Evolutionary conservation across 768 basidiomycete genomes (phyloP), one percentile per base, ranked within the genome.

Genomic region (Agrocybe chaxingu): DNA sequence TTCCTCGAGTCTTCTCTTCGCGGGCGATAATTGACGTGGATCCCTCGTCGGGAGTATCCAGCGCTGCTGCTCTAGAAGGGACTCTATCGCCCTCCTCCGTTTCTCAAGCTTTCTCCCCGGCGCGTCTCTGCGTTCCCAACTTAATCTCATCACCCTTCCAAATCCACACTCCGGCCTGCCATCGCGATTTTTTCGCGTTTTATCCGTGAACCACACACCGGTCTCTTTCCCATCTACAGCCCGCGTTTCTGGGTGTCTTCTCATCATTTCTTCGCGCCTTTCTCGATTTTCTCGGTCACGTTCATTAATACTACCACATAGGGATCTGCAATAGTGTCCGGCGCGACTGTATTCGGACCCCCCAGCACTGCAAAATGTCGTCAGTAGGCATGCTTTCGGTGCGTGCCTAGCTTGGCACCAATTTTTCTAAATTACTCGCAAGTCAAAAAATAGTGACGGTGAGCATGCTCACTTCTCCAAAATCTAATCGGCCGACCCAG

Each of bases 141-240:
- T 48, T 50, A 56, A 50, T 50, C 54, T 31, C 48, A 59, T 59
- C 54, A 52, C 51, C 45, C 52, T 57, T 59, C 51, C 52, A 24
- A 47, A 48, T 47, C 19, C 39, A 41, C 46, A 46, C 38, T 43
- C 19, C 43, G 57, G 61, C 60, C 56, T 46, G 38, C 41, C 62
- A 68, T 71, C 69, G 66, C 68, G 69, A 62, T 68, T 67, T 67
- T 60, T 54, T 65, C 64, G 64, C 64, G 62, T 49, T 57, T 54
- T 47, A 16, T 46, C 31, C 16, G 37, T 18, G 6, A 44, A 10
- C 18, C 13, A 13, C 40, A 32, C 24, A 9, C 33, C 31, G 34
- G 31, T 10, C 40, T 49, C 9, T 42, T 35, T 43, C 24, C 11
- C 32, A 5, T 36, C 16, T 16, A 16, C 16, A 16, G 1, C 16